Evolutionary conservation across 1,284 basidiomycete species (phyloP).

Genomic region (Ganoderma resinaceum): DNA sequence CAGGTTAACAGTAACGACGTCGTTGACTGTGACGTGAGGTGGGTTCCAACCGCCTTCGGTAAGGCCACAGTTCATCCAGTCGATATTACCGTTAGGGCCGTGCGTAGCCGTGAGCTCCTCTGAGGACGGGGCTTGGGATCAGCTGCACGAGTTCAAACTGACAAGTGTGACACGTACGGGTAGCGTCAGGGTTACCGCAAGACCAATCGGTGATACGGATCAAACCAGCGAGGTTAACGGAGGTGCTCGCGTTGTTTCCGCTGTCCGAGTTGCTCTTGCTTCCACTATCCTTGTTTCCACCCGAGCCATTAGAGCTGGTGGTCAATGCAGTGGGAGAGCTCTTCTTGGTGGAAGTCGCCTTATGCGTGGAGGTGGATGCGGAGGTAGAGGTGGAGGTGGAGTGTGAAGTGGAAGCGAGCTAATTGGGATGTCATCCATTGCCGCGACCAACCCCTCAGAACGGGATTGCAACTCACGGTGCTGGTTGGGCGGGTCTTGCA

Average conservation of each 20-base stretch:
- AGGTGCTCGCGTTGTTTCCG: background rate
- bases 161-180: constrained; percentile 14
- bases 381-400: constrained; percentile 8
- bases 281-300: background rate
- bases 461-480: constrained; percentile 11
- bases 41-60: constrained; percentile 67
- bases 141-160: background rate
- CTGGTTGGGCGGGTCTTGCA: constrained; percentile 26
- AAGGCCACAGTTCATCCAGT: constrained; percentile 85
- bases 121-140: constrained; percentile 35
- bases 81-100: constrained; percentile 78
- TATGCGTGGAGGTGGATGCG: constrained; percentile 12
- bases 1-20: constrained; percentile 63
- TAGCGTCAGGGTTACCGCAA: constrained; percentile 24
- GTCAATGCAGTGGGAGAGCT: constrained; percentile 7
- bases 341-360: constrained; percentile 18
- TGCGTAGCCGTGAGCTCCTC: constrained; percentile 54
- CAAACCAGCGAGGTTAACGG: constrained; percentile 12
- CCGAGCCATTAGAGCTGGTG: constrained; percentile 8
- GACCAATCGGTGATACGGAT: constrained; percentile 22
- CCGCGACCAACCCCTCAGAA: background rate
- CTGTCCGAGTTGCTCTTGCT: background rate
- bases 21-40: constrained; percentile 58
- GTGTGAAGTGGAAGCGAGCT: constrained; percentile 17
- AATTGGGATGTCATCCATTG: background rate